Conservation (phyloP, 1,284 basidiomycete species). For the Malassezia caprae region DNA sequence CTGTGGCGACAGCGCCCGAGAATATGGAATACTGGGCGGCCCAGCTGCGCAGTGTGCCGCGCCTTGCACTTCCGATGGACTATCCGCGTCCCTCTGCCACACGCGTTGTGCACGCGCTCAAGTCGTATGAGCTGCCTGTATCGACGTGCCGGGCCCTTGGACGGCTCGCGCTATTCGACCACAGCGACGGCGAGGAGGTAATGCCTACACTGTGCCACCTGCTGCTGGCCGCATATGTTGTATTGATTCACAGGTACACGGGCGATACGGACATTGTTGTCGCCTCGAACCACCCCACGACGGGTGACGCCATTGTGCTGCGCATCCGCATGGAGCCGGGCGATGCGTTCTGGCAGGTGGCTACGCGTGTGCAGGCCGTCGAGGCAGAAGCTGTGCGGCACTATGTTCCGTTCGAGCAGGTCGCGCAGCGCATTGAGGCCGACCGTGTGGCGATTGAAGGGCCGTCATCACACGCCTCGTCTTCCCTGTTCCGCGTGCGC, state of each 20-base stretch:
- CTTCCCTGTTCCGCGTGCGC: slow-evolving; percentile 73
- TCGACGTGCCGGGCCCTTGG: slow-evolving; percentile 32
- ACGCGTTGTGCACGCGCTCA: slow-evolving; percentile 39
- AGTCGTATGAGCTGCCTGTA: slow-evolving; percentile 29
- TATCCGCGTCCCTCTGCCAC: slow-evolving; percentile 67
- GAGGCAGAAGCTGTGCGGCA: slow-evolving; percentile 76
- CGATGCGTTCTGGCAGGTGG: slow-evolving; percentile 83
- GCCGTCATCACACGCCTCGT: slow-evolving; percentile 22
- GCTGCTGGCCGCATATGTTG: slow-evolving; percentile 77
- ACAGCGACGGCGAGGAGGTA: slow-evolving; percentile 19
- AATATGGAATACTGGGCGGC: slow-evolving; percentile 35
- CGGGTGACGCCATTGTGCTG: slow-evolving; percentile 70
- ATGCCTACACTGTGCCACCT: slow-evolving; percentile 77
- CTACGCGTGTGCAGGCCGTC: slow-evolving; percentile 71
- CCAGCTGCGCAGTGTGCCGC: slow-evolving; percentile 60
- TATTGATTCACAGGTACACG: slow-evolving; percentile 87
- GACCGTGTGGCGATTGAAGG: slow-evolving; percentile 24
- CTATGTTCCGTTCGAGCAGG: slow-evolving; percentile 68
- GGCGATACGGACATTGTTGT: slow-evolving; percentile 90
- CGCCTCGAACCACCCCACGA: slow-evolving; percentile 66
- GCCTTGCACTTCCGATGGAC: slow-evolving; percentile 87
- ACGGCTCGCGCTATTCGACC: slow-evolving; percentile 59
- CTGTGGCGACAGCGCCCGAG: slow-evolving; percentile 7
- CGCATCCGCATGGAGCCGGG: slow-evolving; percentile 73
- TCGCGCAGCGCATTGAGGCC: slow-evolving; percentile 55